Base-by-base conservation (phyloP, 2,329 filamentous ascomycete species). In the Diaporthe longicolla region DNA sequence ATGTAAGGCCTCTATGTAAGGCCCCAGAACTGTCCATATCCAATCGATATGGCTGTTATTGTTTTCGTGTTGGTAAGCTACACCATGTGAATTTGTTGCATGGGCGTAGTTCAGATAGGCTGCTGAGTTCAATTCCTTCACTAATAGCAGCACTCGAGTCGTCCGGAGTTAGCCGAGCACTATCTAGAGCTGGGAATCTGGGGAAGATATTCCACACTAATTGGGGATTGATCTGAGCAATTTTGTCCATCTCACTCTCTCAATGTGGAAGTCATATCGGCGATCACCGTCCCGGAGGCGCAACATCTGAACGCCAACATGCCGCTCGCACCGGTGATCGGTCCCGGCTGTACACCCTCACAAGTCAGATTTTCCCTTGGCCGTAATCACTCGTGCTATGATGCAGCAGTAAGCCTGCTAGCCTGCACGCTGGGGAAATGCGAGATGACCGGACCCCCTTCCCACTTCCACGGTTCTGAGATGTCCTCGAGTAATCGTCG, bases 291-390 rank as follows among this genome's bases (percentile, higher is more conserved):
- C 26, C 43, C 24, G 15, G 10, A 32, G 24, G 40, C 26, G 24
- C 40, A n/a, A 65, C 40, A 40, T 40, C 37, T 40, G 37, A 40
- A 40, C 10, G 59, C 40, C 59, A 48, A 48, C 19, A 21, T 48
- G 43, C 43, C 43, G 40, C 59, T 65, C 26, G 13, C 37, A 48
- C 26, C 11, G 59, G 24, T 65, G 26, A 48, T 48, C 45, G 9
- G 19, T 65, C 11, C 61, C 11, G 61, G 26, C 43, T 32, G 17
- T 24, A 65, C 61, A 65, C 61, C 61, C 61, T 65, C 43, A 24
- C 26, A 50, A 10, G 43, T 35, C 61, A 29, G n/a, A n/a, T 21
- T 11, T 65, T 26, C 43, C 40, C 43, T 65, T 50, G 61, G 61
- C 43, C 15, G 61, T 32, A 35, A 32, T 35, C 43, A 24, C 29